Percentiles rank a stretch among this genome's conserved stretches.
phyloP scores from a whole-genome alignment of 306 rosid species.

The Acacia melanoxylon region DNA sequence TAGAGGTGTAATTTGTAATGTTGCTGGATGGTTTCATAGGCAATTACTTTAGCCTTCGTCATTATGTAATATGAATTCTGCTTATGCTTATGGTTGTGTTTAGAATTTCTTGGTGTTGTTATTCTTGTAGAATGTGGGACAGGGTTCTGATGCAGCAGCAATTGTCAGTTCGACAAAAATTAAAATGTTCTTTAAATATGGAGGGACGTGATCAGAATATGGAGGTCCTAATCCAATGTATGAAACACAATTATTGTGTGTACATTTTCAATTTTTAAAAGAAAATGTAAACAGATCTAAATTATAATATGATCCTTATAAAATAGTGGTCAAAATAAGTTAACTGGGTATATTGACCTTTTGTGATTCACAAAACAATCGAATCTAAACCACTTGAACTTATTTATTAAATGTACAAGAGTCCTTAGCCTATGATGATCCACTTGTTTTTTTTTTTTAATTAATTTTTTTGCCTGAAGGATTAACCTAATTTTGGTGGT shows the following conservation, averaged over 20 bases:
- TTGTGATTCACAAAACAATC: background rate
- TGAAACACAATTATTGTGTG: background rate
- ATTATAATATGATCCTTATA: background rate
- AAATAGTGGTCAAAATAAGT: background rate
- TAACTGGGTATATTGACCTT: background rate
- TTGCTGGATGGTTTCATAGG: conserved; percentile 11
- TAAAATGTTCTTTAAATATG: background rate
- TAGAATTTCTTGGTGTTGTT: background rate
- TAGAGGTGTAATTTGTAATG: background rate
- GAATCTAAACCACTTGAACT: too few relatives aligned
- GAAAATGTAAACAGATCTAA: background rate
- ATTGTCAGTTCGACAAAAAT: background rate
- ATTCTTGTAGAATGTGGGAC: background rate
- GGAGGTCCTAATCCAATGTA: background rate
- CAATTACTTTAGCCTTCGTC: background rate
- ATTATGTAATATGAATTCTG: background rate
- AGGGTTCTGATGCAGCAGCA: background rate
- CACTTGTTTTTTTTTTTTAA: background rate
- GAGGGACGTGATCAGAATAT: background rate
- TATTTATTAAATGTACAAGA: background rate
- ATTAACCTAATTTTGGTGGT: background rate
- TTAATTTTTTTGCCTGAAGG: background rate
- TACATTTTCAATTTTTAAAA: background rate
- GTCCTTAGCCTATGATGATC: background rate
- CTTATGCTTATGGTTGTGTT: background rate